phyloP scores from a whole-genome alignment of 208 protist species.

The Leptomonas pyrrhocoris region DNA sequence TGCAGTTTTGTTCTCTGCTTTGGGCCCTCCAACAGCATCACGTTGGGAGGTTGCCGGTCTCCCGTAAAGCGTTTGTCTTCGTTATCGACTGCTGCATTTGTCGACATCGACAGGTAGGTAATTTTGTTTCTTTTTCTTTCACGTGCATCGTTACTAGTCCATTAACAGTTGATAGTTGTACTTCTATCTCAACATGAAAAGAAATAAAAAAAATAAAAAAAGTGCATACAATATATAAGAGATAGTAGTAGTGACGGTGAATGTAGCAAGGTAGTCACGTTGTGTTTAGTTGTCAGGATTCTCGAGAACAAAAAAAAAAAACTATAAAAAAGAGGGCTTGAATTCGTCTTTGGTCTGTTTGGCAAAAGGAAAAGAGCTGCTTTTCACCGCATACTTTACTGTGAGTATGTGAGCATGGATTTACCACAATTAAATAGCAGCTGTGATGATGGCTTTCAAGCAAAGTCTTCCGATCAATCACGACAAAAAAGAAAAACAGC shows the following conservation, averaged over 20 bases:
- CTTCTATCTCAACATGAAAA: neutral
- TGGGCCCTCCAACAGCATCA: too few species aligned
- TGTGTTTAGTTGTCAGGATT: slow-evolving; percentile 7
- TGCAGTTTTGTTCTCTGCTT: neutral
- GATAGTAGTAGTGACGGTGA: neutral
- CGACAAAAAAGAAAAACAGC: neutral
- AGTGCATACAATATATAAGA: neutral
- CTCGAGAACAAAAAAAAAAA: neutral
- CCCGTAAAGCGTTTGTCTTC: too few species aligned
- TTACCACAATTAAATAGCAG: slow-evolving; percentile 7
- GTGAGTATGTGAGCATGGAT: slow-evolving; percentile 15
- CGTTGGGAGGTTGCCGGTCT: too few species aligned
- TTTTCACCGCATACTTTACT: slow-evolving; percentile 9
- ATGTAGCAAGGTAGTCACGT: neutral
- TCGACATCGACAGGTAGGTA: too few species aligned
- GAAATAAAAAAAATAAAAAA: slow-evolving; percentile 1
- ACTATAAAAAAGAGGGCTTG: slow-evolving; percentile 3
- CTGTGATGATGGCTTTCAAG: neutral
- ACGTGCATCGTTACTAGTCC: slow-evolving; percentile 1
- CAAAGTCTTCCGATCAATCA: neutral
- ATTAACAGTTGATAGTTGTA: neutral
- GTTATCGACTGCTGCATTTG: too few species aligned
- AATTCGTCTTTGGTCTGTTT: neutral
- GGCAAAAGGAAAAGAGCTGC: neutral
- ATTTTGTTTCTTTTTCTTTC: neutral